phyloP scores from a whole-genome alignment of 192 early-diverging fungal species.

The Cladochytrium replicatum region DNA sequence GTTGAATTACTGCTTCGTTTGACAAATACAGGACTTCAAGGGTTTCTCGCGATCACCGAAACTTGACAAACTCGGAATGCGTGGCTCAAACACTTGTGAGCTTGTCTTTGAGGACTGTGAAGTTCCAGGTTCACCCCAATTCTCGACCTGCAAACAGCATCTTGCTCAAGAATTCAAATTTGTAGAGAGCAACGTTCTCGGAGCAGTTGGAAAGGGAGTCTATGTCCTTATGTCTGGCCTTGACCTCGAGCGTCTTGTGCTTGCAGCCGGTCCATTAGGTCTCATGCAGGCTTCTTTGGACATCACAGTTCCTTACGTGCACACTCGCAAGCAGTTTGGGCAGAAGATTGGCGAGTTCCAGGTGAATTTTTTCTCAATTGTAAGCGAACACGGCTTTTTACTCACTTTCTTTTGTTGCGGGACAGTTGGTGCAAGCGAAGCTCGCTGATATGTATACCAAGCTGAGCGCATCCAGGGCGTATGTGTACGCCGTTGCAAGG shows the following conservation, averaged over 20 bases:
- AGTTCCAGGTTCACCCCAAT: constrained; percentile 59
- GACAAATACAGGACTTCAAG: constrained; percentile 47
- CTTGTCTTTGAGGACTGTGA: constrained; percentile 89
- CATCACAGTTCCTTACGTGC: constrained; percentile 71
- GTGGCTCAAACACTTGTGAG: constrained; percentile 91
- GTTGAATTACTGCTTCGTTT: too few species aligned
- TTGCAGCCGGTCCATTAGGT: constrained; percentile 81
- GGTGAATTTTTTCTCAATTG: background rate
- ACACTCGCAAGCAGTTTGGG: constrained; percentile 81
- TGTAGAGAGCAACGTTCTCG: constrained; percentile 71
- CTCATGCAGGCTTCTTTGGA: constrained; percentile 87
- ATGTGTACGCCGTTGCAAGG: constrained; percentile 82
- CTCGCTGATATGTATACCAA: constrained; percentile 97
- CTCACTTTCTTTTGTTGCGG: background rate
- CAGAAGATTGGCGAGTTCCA: constrained; percentile 79
- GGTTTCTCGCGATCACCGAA: constrained; percentile 81
- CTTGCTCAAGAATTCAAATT: background rate
- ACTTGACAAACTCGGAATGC: constrained; percentile 93
- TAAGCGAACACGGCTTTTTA: background rate
- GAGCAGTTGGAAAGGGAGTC: constrained; percentile 72
- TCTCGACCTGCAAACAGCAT: background rate
- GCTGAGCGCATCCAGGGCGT: constrained; percentile 76
- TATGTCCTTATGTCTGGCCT: constrained; percentile 95
- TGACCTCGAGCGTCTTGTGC: constrained; percentile 78
- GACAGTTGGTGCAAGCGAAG: constrained; percentile 77